Conservation (phyloP, 805 yeast genomes). For the Ogataea angusta region DNA sequence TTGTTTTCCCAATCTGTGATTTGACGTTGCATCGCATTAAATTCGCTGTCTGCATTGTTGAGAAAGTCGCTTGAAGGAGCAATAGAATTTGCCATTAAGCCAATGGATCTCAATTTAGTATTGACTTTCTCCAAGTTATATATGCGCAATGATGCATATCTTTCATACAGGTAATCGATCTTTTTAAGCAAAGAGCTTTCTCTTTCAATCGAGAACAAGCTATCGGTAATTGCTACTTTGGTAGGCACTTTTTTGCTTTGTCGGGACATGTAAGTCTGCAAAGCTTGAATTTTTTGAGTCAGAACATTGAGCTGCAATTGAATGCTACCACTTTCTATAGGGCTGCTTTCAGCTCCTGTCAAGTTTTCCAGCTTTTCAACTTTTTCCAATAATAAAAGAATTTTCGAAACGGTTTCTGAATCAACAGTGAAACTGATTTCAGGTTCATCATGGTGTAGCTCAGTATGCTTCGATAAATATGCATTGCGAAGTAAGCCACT, state of each 20-base stretch:
- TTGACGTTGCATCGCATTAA: conserved; percentile 17
- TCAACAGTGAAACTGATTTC: not conserved
- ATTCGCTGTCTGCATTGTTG: conserved; percentile 15
- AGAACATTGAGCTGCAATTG: not conserved
- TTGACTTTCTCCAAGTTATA: not conserved
- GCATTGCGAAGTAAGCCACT: no score
- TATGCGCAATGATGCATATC: not conserved
- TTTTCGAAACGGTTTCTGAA: not conserved
- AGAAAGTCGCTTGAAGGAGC: conserved; percentile 10
- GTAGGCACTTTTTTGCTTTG: no score
- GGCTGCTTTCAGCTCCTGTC: not conserved
- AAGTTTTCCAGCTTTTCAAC: not conserved
- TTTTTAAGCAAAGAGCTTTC: not conserved
- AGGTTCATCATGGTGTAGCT: no score
- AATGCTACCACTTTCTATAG: not conserved
- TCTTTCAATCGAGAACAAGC: not conserved
- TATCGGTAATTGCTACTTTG: no score
- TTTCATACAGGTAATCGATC: not conserved
- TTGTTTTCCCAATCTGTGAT: conserved; percentile 24
- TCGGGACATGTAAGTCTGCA: not conserved
- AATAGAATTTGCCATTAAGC: not conserved
- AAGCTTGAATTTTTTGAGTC: not conserved
- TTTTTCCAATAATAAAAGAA: conserved; percentile 1
- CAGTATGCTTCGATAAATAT: no score
- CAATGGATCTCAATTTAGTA: not conserved